Base-by-base conservation (phyloP, 2,329 filamentous ascomycete species). In the Fusarium irregulare region DNA sequence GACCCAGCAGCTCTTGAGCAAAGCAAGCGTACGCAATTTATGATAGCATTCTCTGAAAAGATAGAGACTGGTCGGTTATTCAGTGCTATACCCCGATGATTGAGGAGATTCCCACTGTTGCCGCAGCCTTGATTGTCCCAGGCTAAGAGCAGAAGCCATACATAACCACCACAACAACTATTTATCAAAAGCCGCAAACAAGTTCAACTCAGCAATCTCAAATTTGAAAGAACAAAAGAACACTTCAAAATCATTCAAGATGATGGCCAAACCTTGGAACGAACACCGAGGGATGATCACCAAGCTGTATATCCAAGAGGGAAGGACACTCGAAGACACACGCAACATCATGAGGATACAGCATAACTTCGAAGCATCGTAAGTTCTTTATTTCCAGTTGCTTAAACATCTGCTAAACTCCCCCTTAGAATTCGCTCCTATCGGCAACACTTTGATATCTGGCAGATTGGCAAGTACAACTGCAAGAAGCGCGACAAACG, bases 391-490 rank as follows among this genome's bases (percentile, higher is more conserved):
- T 13, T 34, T 40, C 40, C 48, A 25, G 54, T 28, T 28, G 25
- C n/a, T 47, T 55, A 49, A 7, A 45, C 13, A 13, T n/a, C 30
- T 18, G 23, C 63, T 71, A 34, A 34, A 73, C 34, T 11, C 4
- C 12, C 18, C 6, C 13, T 41, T 20, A 71, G 78, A 18, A 79
- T 78, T n/a, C 82, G 85, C 54, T 83, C 84, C 4, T 87, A 86
- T 69, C 78, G 84, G 21, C 83, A 83, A n/a, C 79, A 82, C 40
- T 80, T 87, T 64, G 79, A 82, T 25, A 78, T 75, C 61, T 86
- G 85, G 85, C 71, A 77, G 6, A 68, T 85, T 44, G 74, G 76
- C 70, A 87, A 87, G 73, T 86, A 87, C 74, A 84, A 82, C 56
- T 80, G 80, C 72, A 81, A 77, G 66, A 77, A 76, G 51, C 76